Base-by-base conservation (phyloP, 805 yeast genomes). In the Komagataella phaffii region DNA sequence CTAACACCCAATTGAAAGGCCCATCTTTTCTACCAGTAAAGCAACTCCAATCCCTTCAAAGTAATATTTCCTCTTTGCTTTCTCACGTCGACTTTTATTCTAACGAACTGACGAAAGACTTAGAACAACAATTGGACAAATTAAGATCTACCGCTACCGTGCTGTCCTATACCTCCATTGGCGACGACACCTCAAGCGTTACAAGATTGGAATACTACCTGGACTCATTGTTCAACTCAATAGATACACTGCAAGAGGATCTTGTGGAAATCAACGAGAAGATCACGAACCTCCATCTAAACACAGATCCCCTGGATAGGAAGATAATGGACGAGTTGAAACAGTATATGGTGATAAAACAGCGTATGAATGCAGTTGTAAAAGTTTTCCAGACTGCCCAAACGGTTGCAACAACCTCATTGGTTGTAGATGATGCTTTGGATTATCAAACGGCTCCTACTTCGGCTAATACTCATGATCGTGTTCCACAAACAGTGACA, bases 151-250 rank as follows among this genome's bases (percentile, higher is more conserved):
- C 80, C 18, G 73, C 79, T n/a, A 73, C 75, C n/a, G 66, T 74
- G 21, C 70, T 76, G 8, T 72, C 79, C 0, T 70, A 70, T 48
- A 43, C 44, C 44, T 58, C 54, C 12, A 56, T 51, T 44, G 53
- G 46, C 8, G 49, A 47, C 12, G 57, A 58, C 14, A 53, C 66
- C 19, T 59, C 62, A 24, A 75, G 77, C 7, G 72, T 79, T 1
- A 76, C 85, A 7, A 71, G 87, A 53, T 64, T 85, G 48, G 85
- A 83, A 56, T 83, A 83, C 62, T 83, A 83, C 59, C 66, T 81
- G 46, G 84, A 81, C 47, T 76, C 82, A 0, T 64, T 84, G 48
- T 72, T 77, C 14, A 76, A 79, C 50, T 75, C 88, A 0, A 76
- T 83, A 21, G 70, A 75, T 46, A 71, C 85, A 2, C 61, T 84